Evolutionary conservation across 2,329 filamentous ascomycete genomes (phyloP).

Genomic region (Biscogniauxia sp.): DNA sequence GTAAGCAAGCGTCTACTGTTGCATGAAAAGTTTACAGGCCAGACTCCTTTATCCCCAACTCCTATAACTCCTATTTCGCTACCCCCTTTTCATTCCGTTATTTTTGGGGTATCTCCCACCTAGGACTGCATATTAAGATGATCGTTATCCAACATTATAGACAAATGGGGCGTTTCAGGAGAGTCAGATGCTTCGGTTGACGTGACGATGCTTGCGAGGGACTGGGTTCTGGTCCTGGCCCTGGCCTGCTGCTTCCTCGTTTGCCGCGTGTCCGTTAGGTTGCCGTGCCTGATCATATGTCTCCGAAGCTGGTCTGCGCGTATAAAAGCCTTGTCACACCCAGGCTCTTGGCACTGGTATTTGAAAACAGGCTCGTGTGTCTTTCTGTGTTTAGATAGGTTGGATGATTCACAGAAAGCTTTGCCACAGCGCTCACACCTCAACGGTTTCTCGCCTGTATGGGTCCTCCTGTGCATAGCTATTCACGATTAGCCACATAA

Average conservation of each 20-base stretch:
- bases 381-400: conserved; percentile 63
- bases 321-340: conserved; percentile 58
- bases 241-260: conserved; percentile 22
- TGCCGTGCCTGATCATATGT: conserved; percentile 11
- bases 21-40: neutral
- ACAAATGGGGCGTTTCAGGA: conserved; percentile 3
- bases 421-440: conserved; percentile 58
- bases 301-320: conserved; percentile 60
- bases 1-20: neutral
- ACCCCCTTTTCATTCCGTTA: neutral
- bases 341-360: conserved; percentile 45
- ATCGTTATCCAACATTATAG: neutral
- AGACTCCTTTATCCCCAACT: neutral
- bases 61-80: neutral
- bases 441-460: conserved; percentile 64
- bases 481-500: conserved; percentile 12
- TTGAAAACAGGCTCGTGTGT: conserved; percentile 55
- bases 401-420: conserved; percentile 63
- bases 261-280: conserved; percentile 41
- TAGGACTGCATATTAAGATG: neutral
- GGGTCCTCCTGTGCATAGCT: conserved; percentile 67
- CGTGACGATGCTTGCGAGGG: neutral
- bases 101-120: too few species aligned
- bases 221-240: conserved; percentile 7
- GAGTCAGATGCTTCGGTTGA: conserved; percentile 4